phyloP scores from a whole-genome alignment of 495 filamentous ascomycete genomes.

The Chaetomium cochliodes region DNA sequence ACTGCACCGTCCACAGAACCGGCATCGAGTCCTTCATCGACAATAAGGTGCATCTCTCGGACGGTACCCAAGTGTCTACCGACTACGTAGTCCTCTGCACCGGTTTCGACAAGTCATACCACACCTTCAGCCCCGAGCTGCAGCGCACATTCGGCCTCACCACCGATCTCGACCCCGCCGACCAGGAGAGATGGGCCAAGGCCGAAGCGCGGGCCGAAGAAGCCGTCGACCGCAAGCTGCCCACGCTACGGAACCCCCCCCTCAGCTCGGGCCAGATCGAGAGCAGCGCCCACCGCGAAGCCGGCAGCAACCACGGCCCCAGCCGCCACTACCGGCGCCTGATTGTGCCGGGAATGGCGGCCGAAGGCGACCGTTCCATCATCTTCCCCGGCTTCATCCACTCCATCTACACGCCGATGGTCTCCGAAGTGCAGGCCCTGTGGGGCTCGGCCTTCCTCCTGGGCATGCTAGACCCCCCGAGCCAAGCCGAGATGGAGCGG shows the following conservation, averaged over 20 bases:
- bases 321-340: conserved; percentile 31
- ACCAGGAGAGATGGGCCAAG: neutral
- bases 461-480: conserved; percentile 30
- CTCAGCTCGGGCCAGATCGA: neutral
- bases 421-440: conserved; percentile 35
- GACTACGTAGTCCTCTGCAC: conserved; percentile 38
- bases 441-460: conserved; percentile 35
- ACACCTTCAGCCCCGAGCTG: conserved; percentile 22
- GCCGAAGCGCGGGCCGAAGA: neutral
- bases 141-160: conserved; percentile 9
- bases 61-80: neutral
- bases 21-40: conserved; percentile 25
- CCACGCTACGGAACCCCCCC: neutral
- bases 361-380: conserved; percentile 33
- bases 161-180: neutral
- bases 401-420: conserved; percentile 33
- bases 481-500: conserved; percentile 30
- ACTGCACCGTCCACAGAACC: conserved; percentile 35
- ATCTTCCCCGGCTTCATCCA: conserved; percentile 38
- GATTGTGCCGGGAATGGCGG: conserved; percentile 20
- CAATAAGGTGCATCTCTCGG: neutral
- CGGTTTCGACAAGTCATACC: conserved; percentile 32
- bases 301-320: conserved; percentile 23
- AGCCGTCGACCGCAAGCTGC: neutral
- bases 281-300: conserved; percentile 10